phyloP scores from a whole-genome alignment of 2,329 filamentous ascomycete species.

The Scedosporium apiospermum region DNA sequence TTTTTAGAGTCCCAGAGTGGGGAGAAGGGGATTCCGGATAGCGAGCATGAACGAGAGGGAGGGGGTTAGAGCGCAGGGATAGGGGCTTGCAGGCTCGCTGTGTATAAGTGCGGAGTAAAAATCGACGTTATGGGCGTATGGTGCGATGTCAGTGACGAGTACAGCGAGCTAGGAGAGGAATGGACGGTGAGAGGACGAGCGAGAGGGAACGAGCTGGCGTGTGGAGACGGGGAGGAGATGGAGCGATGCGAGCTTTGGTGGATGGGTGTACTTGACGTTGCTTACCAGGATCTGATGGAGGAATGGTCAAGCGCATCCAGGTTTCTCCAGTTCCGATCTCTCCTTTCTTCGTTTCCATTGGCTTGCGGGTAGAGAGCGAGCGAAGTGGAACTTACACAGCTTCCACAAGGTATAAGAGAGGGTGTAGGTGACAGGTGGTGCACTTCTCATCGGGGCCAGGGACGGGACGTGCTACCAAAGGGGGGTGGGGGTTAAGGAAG shows the following conservation, averaged over 20 bases:
- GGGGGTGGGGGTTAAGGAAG: not conserved
- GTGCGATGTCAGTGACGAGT: not conserved
- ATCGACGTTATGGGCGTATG: not conserved
- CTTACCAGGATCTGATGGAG: not conserved
- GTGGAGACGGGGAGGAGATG: conserved; percentile 7
- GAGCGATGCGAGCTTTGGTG: not conserved
- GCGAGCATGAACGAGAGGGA: not conserved
- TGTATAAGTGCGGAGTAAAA: not conserved
- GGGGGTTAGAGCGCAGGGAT: not conserved
- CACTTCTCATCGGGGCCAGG: not conserved
- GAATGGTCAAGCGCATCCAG: not conserved
- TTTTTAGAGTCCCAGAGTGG: conserved; percentile 2
- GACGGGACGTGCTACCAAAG: not conserved
- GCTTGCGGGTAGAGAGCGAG: not conserved
- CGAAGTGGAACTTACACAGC: not conserved
- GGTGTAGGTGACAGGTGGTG: conserved; percentile 2
- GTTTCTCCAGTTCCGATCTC: not conserved
- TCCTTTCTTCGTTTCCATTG: not conserved
- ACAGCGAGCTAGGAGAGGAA: conserved; percentile 10
- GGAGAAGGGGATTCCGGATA: not conserved
- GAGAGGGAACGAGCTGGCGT: not conserved
- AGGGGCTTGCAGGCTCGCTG: not conserved
- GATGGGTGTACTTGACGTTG: not conserved
- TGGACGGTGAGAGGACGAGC: conserved; percentile 12
- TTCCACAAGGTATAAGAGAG: not conserved